Evolutionary conservation across 352 stramenopile genomes (phyloP).

Genomic region (Phytophthora fragariaefolia): DNA sequence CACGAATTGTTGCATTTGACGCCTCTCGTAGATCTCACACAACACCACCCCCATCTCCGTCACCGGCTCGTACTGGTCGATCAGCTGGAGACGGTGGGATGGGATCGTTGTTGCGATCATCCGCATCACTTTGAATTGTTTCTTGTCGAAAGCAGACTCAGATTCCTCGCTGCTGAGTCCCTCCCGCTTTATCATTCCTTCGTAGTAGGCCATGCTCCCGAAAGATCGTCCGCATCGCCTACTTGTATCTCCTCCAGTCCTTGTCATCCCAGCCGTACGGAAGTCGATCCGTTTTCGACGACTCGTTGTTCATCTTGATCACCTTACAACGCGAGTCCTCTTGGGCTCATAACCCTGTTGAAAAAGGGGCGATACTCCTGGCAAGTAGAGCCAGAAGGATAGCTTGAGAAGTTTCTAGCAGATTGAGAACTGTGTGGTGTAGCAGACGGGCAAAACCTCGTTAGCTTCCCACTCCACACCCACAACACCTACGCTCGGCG

Average conservation of each 20-base stretch:
- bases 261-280: constrained; percentile 9
- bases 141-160: not conserved
- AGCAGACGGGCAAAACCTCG: too few species aligned
- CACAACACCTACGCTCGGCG: too few species aligned
- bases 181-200: not conserved
- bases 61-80: not conserved
- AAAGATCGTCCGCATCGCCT: not conserved
- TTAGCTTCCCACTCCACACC: too few species aligned
- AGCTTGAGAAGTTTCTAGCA: too few species aligned
- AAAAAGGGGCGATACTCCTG: too few species aligned
- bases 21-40: constrained; percentile 8
- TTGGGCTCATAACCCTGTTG: constrained; percentile 19
- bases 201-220: not conserved
- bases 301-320: not conserved
- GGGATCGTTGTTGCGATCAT: not conserved
- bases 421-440: too few species aligned
- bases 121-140: not conserved
- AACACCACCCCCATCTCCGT: not conserved
- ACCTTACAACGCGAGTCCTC: not conserved
- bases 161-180: not conserved
- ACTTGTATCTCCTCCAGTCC: constrained; percentile 7
- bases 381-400: too few species aligned
- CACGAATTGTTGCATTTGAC: not conserved
- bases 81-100: not conserved
- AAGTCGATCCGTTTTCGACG: not conserved